Evolutionary conservation across 2,329 filamentous ascomycete genomes (phyloP), one percentile per base, ranked within the genome.

Genomic region (Aulographum hederae): DNA sequence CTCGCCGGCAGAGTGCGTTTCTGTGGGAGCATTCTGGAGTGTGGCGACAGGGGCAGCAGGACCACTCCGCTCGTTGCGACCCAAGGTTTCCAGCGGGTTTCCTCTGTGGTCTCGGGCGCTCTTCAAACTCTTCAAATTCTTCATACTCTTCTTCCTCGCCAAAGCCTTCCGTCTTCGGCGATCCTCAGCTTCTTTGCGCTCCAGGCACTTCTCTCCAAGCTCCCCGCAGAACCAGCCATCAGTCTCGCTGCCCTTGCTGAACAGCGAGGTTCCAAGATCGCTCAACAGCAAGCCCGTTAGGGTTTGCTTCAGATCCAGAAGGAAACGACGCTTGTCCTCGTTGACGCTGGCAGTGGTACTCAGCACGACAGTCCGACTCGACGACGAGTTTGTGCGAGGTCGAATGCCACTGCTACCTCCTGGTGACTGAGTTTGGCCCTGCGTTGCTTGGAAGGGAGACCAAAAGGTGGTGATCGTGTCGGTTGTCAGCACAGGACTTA

Each of bases 211-310:
- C 30, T 57, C 52, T 3, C 57, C 53, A 10, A 84, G 51, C 11
- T 69, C 68, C 32, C 69, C 63, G 30, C 57, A 56, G 41, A 94
- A 89, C 78, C 86, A 94, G 3, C 64, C 64, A 50, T 95, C 89
- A 1, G 86, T 95, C 56, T 98, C 89, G 26, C 84, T 92, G 3
- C 89, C 89, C 31, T 69, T 70, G n/a, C 74, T 72, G 51, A 91
- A 89, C 2, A 94, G 76, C 18, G 81, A 69, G 26, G 76, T 84
- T 4, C 85, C 84, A 3, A 95, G 63, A 48, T 98, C 89, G 31
- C 86, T 95, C 17, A 95, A 58, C 2, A 95, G 57, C 13, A 98
- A 61, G 39, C 82, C 85, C 2, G 77, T 86, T 25, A 95, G 57
- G 0, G 74, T 78, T 46, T 85, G 78, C 42, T 75, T 75, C 18